A percentile compares a stretch with the other conserved stretches of the same genome.
phyloP scores from a whole-genome alignment of 2,329 filamentous ascomycete species.

The Leptosphaerulina australis region DNA sequence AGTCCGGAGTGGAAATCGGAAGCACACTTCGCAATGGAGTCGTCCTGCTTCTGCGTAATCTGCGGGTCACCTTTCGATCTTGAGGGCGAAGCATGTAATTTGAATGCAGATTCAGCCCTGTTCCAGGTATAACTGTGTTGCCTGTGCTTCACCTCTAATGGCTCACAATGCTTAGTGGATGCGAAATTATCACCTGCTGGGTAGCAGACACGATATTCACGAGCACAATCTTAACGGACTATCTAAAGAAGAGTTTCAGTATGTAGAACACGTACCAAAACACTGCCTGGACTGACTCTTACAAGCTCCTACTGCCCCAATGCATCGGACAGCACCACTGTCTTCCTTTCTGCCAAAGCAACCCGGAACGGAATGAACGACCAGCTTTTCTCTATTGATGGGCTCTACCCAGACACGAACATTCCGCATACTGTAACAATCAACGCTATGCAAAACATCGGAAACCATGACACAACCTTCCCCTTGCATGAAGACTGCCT shows the following conservation, averaged over 20 bases:
- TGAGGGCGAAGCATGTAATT: slow-evolving; percentile 27
- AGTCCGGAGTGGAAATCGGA: slow-evolving; percentile 24
- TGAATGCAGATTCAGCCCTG: slow-evolving; percentile 24
- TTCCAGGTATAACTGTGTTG: slow-evolving; percentile 16
- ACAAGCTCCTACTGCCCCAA: slow-evolving; percentile 16
- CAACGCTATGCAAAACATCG: slow-evolving; percentile 22
- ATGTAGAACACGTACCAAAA: background rate
- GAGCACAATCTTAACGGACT: slow-evolving; percentile 9
- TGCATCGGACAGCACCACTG: slow-evolving; percentile 6
- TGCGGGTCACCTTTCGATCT: slow-evolving; percentile 38
- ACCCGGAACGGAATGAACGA: slow-evolving; percentile 22
- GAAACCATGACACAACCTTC: slow-evolving; percentile 24
- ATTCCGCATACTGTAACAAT: slow-evolving; percentile 15
- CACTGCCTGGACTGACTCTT: background rate
- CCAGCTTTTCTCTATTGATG: slow-evolving; percentile 22
- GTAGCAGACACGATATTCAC: slow-evolving; percentile 12
- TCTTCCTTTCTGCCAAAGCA: slow-evolving; percentile 31
- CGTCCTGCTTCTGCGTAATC: slow-evolving; percentile 32
- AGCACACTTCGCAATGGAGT: slow-evolving; percentile 30
- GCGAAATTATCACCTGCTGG: slow-evolving; percentile 29
- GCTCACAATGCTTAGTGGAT: slow-evolving; percentile 31
- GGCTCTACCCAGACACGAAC: slow-evolving; percentile 14
- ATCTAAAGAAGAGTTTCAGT: slow-evolving; percentile 13
- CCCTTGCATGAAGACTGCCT: slow-evolving; percentile 36
- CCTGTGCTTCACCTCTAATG: background rate